Evolutionary conservation across 495 filamentous ascomycete genomes (phyloP), one percentile per base, ranked within the genome.

Genomic region (Penicillium psychrofluorescens): DNA sequence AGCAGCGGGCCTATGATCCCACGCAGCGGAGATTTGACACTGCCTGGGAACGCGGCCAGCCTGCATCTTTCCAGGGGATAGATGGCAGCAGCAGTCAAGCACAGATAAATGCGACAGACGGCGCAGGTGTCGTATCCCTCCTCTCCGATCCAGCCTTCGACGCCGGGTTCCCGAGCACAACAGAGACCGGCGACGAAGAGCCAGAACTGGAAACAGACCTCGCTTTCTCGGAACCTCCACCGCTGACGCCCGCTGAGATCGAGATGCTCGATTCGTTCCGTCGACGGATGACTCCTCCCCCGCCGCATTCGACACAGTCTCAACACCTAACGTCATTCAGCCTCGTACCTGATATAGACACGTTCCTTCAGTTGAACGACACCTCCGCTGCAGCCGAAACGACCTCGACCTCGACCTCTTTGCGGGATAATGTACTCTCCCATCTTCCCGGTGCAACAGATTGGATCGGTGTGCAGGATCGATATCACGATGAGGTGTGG

Each of bases 401-500:
- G 4, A 37, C 52, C 28, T 44, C 51, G 4, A 37, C 52, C 28
- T 44, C 51, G 9, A 52, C 45, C 7, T 37, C 46, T 5, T 53
- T 67, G 7, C 57, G 61, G 15, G 69, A 66, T 41, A 40, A 38
- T 2, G 63, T 73, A 0, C 27, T 71, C 4, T 38, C 36, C 0
- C 41, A 56, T 4, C 41, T 71, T 1, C 58, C 66, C 4, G 66
- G 67, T 1, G 62, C 67, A 13, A 49, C 46, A 38, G 63, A 83
- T 38, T 84, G 84, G 85, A 63, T 78, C 9, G 62, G 64, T 32
- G 77, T 86, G 2, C 71, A 88, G 51, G 80, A 75, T 32, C 64
- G 68, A 29, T 89, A 89, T 54, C 74, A 80, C 29, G 83, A 89
- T 59, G 83, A 88, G 45, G 83, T 91, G 9, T 91, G 86, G 86